These are phyloP conservation scores for Serendipita sp. DNA, from an alignment of 768 basidiomycete genomes.

Conservation along the genomic window DNA sequence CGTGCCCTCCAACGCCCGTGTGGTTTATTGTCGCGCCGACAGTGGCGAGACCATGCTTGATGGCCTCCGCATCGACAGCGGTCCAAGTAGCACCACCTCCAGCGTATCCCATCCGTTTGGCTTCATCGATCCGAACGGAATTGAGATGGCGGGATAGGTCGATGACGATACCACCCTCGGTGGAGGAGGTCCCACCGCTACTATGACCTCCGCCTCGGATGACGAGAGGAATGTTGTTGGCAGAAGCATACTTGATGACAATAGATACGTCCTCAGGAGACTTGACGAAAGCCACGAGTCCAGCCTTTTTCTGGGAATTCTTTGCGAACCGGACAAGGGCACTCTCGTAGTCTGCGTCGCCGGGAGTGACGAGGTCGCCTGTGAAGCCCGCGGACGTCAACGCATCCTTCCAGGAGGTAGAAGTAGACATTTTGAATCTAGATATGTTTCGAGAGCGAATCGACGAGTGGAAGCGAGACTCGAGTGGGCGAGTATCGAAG, in stretches of 20 bases:
- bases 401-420: not conserved
- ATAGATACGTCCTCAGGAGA: slow-evolving; percentile 25
- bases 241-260: slow-evolving; percentile 24
- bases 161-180: slow-evolving; percentile 9
- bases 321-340: slow-evolving; percentile 32
- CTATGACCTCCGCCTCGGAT: slow-evolving; percentile 10
- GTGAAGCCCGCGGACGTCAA: slow-evolving; percentile 17
- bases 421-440: not conserved
- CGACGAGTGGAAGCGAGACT: too few species aligned
- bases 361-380: slow-evolving; percentile 29
- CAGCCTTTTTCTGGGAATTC: slow-evolving; percentile 26
- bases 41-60: slow-evolving; percentile 10
- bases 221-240: slow-evolving; percentile 10
- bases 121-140: not conserved
- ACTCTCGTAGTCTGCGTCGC: slow-evolving; percentile 22
- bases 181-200: slow-evolving; percentile 3
- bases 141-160: slow-evolving; percentile 6
- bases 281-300: slow-evolving; percentile 29
- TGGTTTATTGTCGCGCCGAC: slow-evolving; percentile 11
- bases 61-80: slow-evolving; percentile 9
- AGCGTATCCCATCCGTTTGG: not conserved
- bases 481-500: too few species aligned
- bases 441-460: too few species aligned
- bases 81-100: slow-evolving; percentile 10
- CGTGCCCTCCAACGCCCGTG: slow-evolving; percentile 9